Percentiles rank a stretch among this genome's conserved stretches.
Conservation (phyloP, 441 rosid genomes). For the Erodium texanum region DNA sequence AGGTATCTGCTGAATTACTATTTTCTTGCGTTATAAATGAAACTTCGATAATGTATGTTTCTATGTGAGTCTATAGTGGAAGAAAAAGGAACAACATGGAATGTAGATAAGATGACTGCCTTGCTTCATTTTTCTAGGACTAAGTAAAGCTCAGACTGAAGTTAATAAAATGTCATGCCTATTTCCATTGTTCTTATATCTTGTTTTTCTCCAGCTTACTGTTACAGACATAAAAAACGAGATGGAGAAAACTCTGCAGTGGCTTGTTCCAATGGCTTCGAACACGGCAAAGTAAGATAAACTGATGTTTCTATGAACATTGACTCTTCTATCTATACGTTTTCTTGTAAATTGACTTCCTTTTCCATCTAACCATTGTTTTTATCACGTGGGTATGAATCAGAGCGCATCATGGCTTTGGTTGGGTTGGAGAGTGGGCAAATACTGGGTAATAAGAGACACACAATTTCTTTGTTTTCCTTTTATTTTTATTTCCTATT, state of each 20-base stretch:
- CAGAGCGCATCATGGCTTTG: conserved; percentile 66
- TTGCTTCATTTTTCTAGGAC: neutral
- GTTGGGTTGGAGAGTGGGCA: conserved; percentile 78
- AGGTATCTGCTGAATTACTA: conserved; percentile 36
- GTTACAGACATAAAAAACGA: conserved; percentile 76
- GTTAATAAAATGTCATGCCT: neutral
- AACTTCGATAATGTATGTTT: neutral
- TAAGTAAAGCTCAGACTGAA: neutral
- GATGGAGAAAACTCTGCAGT: conserved; percentile 51
- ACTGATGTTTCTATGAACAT: neutral
- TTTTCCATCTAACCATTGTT: neutral
- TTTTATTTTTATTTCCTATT: neutral
- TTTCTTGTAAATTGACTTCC: neutral
- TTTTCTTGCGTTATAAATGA: neutral
- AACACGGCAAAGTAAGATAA: conserved; percentile 82
- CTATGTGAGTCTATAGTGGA: neutral
- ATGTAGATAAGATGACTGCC: neutral
- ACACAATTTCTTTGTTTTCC: neutral
- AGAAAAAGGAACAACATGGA: neutral
- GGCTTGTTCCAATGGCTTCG: conserved; percentile 88
- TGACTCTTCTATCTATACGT: neutral
- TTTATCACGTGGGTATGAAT: conserved; percentile 10
- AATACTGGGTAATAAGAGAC: conserved; percentile 38
- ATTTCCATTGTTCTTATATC: neutral
- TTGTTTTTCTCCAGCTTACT: conserved; percentile 47